Evolutionary conservation across 495 filamentous ascomycete species (phyloP), one percentile per base, ranked within the genome.

Genomic region (Penicillium ucsense): DNA sequence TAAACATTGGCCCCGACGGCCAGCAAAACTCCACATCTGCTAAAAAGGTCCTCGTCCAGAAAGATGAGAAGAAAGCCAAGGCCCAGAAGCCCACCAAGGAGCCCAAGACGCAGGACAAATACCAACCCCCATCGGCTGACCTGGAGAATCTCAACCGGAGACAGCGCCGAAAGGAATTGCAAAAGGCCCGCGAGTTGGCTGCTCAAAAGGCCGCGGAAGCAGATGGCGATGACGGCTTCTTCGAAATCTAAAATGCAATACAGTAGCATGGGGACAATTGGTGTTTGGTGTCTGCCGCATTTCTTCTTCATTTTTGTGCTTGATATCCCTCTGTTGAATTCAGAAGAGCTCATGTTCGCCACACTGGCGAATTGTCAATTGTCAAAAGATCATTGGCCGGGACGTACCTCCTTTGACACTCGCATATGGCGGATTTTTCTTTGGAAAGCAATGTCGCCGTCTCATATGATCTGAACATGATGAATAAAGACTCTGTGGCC

Each of bases 161-260:
- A 36, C 52, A 50, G 37, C 49, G 47, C 31, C 36, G 35, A 7
- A 35, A 30, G 6, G 49, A 57, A 27, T 36, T 38, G 32, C 42
- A 49, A 10, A 53, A 53, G 43, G 33, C 40, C 8, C 46, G 53
- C 4, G 45, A 54, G 35, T 45, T 48, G 12, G 45, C 52, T 10
- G 46, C 46, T 8, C 35, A 42, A 30, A 31, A 41, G 5, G 48
- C 43, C 12, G 58, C 60, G 40, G 60, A 68, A 6, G 67, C 65
- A 10, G 73, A 77, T 0, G 80, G 75, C 53, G 78, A 80, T 56
- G 78, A 73, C 27, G 78, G 75, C 4, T 82, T 82, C 60, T 82
- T 70, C 32, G 67, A 70, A 48, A 55, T 61, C 46, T 62, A 46
- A 20, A 54, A 12, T 36, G 20, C 20, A 20, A n/a, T 38, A 28